Conservation (phyloP, 371 early-diverging fungal species). For the Mortierella polycephala region DNA sequence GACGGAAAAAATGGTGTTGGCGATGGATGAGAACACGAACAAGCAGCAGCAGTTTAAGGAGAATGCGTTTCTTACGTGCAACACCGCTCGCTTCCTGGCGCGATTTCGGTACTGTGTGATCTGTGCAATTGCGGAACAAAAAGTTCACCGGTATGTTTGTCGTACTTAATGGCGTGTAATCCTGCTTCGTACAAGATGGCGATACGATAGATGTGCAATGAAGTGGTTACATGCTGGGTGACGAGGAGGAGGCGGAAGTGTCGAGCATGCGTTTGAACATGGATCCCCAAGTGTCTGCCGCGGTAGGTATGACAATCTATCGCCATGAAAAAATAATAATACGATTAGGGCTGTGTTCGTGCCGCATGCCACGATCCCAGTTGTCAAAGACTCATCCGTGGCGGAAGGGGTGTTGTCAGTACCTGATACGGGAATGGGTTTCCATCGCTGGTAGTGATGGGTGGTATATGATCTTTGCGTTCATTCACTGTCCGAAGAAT, state of each 20-base stretch:
- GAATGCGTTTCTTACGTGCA: no score
- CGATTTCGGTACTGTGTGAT: no score
- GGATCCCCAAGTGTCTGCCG: slow-evolving; percentile 61
- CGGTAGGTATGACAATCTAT: slow-evolving; percentile 58
- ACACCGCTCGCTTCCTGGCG: no score
- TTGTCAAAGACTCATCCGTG: not conserved
- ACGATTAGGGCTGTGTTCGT: no score
- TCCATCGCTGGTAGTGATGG: slow-evolving; percentile 80
- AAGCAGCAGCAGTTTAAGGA: no score
- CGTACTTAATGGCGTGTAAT: no score
- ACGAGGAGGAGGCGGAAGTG: slow-evolving; percentile 30
- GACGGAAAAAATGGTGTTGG: no score
- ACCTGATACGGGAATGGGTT: slow-evolving; percentile 92
- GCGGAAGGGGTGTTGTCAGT: not conserved
- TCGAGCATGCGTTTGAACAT: slow-evolving; percentile 63
- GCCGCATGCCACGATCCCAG: no score
- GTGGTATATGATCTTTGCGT: slow-evolving; percentile 90
- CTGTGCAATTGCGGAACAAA: no score
- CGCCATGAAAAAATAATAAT: not conserved
- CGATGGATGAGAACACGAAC: no score
- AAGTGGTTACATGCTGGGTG: slow-evolving; percentile 19
- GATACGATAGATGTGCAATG: not conserved
- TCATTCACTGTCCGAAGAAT: slow-evolving; percentile 81
- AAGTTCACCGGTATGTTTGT: no score
- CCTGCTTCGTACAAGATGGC: not conserved